A percentile compares a stretch with the other conserved stretches of the same genome.
phyloP scores from a whole-genome alignment of 805 yeast genomes.

The Wickerhamiella spandovensis region DNA sequence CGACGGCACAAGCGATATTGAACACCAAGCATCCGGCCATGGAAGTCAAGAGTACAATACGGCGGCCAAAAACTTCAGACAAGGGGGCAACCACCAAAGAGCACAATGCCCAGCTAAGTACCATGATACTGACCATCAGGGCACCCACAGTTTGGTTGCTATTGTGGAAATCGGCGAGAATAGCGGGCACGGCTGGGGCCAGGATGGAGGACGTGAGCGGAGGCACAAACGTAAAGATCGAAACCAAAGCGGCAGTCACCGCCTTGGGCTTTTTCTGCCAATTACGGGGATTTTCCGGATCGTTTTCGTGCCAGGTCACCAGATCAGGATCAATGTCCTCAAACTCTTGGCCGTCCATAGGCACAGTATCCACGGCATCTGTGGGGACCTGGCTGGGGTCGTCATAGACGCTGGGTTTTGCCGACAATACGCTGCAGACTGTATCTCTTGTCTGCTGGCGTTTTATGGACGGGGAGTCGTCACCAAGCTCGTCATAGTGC shows the following conservation, averaged over 20 bases:
- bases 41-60: slow-evolving; percentile 39
- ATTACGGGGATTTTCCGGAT: slow-evolving; percentile 51
- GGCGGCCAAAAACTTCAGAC: slow-evolving; percentile 53
- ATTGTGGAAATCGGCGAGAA: slow-evolving; percentile 34
- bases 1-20: slow-evolving; percentile 45
- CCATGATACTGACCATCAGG: slow-evolving; percentile 47
- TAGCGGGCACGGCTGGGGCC: slow-evolving; percentile 44
- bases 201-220: slow-evolving; percentile 52
- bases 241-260: slow-evolving; percentile 33
- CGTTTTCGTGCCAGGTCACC: slow-evolving; percentile 53
- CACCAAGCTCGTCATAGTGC: slow-evolving; percentile 31
- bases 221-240: slow-evolving; percentile 42
- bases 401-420: slow-evolving; percentile 8
- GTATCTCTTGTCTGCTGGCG: slow-evolving; percentile 35
- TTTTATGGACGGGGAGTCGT: slow-evolving; percentile 27
- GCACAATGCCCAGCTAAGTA: slow-evolving; percentile 58
- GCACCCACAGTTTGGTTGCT: slow-evolving; percentile 32
- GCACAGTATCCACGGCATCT: slow-evolving; percentile 18
- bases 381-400: slow-evolving; percentile 13
- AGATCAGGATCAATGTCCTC: slow-evolving; percentile 47
- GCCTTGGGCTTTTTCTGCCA: slow-evolving; percentile 36
- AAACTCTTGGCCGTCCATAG: slow-evolving; percentile 40
- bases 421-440: slow-evolving; percentile 21
- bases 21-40: slow-evolving; percentile 32
- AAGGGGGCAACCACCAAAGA: slow-evolving; percentile 56